These are phyloP conservation scores for Phaeophleospora eucalypticola DNA, from an alignment of 2,329 filamentous ascomycete genomes.

Conservation along the genomic window DNA sequence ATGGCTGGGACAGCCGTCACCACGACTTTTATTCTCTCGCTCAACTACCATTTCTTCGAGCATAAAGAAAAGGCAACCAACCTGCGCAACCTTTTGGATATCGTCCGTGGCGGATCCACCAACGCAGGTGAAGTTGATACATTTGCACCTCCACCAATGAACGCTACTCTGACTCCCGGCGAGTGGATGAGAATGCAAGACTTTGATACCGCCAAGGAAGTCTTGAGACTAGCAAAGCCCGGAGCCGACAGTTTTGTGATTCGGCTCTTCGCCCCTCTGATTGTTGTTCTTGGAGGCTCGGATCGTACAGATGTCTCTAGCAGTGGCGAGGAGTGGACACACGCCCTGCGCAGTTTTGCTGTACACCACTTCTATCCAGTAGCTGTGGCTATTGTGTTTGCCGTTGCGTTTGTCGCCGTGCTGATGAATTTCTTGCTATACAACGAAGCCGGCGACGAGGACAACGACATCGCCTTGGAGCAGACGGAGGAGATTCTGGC, in stretches of 20 bases:
- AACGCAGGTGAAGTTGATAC: conserved; percentile 25
- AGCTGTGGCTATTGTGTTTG: conserved; percentile 58
- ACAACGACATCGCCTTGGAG: conserved; percentile 42
- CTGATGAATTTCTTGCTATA: conserved; percentile 72
- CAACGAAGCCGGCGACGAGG: conserved; percentile 52
- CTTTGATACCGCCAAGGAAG: conserved; percentile 70
- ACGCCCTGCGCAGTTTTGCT: conserved; percentile 45
- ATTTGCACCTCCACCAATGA: conserved; percentile 54
- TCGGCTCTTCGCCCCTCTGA: conserved; percentile 67
- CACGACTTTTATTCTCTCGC: conserved; percentile 65
- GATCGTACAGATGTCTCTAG: conserved; percentile 53
- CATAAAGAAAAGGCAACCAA: conserved; percentile 42
- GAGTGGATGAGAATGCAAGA: conserved; percentile 76
- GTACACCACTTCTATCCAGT: conserved; percentile 68
- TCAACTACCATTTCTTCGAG: conserved; percentile 75
- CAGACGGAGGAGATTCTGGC: conserved; percentile 53
- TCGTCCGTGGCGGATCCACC: conserved; percentile 21
- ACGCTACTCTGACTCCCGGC: conserved; percentile 70
- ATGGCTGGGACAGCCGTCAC: conserved; percentile 72
- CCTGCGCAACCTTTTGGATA: conserved; percentile 29
- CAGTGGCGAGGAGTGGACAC: conserved; percentile 49
- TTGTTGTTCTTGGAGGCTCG: conserved; percentile 67
- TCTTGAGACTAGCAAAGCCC: conserved; percentile 73
- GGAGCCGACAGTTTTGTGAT: conserved; percentile 67
- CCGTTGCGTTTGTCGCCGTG: conserved; percentile 62